phyloP scores from a whole-genome alignment of 1,284 basidiomycete genomes.

The Porogramme epimiltina region DNA sequence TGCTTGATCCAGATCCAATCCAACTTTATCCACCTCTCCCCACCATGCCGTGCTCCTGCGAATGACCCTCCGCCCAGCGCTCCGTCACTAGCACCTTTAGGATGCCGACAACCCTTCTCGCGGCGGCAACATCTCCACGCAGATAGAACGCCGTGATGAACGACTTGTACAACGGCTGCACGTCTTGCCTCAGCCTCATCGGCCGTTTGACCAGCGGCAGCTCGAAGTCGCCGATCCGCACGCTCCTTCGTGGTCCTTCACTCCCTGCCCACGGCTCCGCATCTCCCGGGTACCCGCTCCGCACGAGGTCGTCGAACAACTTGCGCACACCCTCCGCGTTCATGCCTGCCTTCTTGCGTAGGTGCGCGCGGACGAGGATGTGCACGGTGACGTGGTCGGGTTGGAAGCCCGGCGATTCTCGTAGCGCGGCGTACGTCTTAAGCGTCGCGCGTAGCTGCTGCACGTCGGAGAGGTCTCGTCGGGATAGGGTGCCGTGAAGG shows the following conservation, averaged over 20 bases:
- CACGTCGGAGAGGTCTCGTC: slow-evolving; percentile 38
- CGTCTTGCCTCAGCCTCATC: slow-evolving; percentile 57
- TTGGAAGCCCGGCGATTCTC: slow-evolving; percentile 42
- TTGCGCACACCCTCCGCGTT: slow-evolving; percentile 44
- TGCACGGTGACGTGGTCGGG: slow-evolving; percentile 69
- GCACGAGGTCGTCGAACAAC: slow-evolving; percentile 62
- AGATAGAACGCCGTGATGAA: slow-evolving; percentile 65
- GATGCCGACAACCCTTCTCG: slow-evolving; percentile 54
- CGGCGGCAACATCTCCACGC: slow-evolving; percentile 53
- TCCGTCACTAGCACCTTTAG: slow-evolving; percentile 45
- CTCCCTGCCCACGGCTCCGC: background rate
- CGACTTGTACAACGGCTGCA: slow-evolving; percentile 67
- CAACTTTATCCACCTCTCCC: too few relatives aligned
- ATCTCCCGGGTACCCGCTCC: slow-evolving; percentile 54
- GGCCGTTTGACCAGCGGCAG: slow-evolving; percentile 37
- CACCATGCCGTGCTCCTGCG: too few relatives aligned
- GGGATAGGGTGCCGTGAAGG: slow-evolving; percentile 44
- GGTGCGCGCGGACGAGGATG: slow-evolving; percentile 56
- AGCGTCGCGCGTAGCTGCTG: slow-evolving; percentile 46
- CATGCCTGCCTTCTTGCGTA: slow-evolving; percentile 48
- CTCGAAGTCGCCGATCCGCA: slow-evolving; percentile 21
- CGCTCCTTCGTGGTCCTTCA: background rate
- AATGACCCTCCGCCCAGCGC: background rate
- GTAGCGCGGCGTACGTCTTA: slow-evolving; percentile 41
- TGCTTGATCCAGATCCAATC: too few relatives aligned